Conservation (phyloP, 306 rosid genomes). For the Boehmeria nivea region DNA sequence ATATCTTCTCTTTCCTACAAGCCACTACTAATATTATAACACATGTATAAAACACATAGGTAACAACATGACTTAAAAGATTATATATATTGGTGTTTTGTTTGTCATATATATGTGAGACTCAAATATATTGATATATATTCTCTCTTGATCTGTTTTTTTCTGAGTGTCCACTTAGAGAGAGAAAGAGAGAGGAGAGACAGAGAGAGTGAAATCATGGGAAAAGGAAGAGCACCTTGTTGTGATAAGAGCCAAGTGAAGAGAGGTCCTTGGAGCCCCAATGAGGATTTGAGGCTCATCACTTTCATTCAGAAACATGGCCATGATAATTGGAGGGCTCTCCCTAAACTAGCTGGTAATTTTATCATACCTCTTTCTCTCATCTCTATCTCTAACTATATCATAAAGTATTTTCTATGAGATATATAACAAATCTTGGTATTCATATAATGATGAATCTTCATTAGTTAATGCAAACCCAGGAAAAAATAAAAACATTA, state of each 20-base stretch:
- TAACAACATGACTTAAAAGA: constrained; percentile 6
- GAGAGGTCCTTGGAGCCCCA: constrained; percentile 97
- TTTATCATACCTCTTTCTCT: not conserved
- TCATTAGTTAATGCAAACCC: too few species aligned
- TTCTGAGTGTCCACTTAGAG: not conserved
- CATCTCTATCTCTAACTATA: not conserved
- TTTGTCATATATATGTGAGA: too few species aligned
- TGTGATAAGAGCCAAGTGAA: constrained; percentile 86
- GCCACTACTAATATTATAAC: too few species aligned
- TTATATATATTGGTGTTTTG: not conserved
- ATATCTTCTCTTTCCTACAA: too few species aligned
- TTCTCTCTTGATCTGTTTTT: not conserved
- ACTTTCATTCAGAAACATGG: constrained; percentile 82
- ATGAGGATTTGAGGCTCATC: constrained; percentile 75
- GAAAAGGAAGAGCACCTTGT: constrained; percentile 92
- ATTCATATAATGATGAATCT: too few species aligned
- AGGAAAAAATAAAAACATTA: too few species aligned
- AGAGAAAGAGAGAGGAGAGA: not conserved
- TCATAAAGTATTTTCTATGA: too few species aligned
- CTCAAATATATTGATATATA: not conserved
- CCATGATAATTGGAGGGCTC: constrained; percentile 96
- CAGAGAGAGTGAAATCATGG: constrained; percentile 38
- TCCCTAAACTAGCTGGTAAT: constrained; percentile 89
- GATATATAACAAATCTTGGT: too few species aligned
- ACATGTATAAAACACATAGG: too few species aligned